A percentile compares a stretch with the other conserved stretches of the same genome.
phyloP scores from a whole-genome alignment of 805 yeast genomes.

The Pichia nanzhaoensis region DNA sequence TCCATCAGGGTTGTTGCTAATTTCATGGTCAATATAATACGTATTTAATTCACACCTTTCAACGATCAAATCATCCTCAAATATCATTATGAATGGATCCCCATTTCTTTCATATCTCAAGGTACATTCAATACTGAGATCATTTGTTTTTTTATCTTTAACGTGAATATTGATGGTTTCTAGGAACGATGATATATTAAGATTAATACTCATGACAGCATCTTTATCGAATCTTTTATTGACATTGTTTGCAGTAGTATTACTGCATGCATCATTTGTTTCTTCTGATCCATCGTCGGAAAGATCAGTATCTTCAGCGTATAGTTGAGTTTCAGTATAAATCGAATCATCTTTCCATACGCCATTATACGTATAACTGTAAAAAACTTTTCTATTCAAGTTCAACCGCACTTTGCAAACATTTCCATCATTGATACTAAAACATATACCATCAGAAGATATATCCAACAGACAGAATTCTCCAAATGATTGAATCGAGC shows the following conservation, averaged over 20 bases:
- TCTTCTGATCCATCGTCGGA: constrained; percentile 9
- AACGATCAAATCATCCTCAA: constrained; percentile 45
- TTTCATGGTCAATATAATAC: constrained; percentile 21
- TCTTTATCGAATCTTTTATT: constrained; percentile 5
- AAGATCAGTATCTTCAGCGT: constrained; percentile 9
- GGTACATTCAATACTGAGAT: constrained; percentile 38
- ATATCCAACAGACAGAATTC: constrained; percentile 29
- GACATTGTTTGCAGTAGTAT: constrained; percentile 5
- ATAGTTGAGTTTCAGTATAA: neutral
- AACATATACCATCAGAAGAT: constrained; percentile 44
- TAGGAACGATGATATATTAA: constrained; percentile 41
- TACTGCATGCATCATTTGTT: constrained; percentile 10
- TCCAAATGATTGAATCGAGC: constrained; percentile 27
- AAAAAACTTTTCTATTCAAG: constrained; percentile 32
- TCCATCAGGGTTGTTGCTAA: neutral
- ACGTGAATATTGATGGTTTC: constrained; percentile 43
- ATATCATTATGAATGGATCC: constrained; percentile 47
- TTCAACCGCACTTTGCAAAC: constrained; percentile 34
- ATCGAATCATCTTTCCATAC: constrained; percentile 4
- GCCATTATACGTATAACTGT: constrained; percentile 25
- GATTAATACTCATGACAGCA: constrained; percentile 28
- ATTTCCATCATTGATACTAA: constrained; percentile 42
- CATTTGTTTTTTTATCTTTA: constrained; percentile 20
- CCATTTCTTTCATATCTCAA: constrained; percentile 44
- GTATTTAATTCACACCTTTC: constrained; percentile 56